These are phyloP conservation scores for Digitaria exilis DNA, from an alignment of 202 grass and related monocot genomes.

Conservation along the genomic window DNA sequence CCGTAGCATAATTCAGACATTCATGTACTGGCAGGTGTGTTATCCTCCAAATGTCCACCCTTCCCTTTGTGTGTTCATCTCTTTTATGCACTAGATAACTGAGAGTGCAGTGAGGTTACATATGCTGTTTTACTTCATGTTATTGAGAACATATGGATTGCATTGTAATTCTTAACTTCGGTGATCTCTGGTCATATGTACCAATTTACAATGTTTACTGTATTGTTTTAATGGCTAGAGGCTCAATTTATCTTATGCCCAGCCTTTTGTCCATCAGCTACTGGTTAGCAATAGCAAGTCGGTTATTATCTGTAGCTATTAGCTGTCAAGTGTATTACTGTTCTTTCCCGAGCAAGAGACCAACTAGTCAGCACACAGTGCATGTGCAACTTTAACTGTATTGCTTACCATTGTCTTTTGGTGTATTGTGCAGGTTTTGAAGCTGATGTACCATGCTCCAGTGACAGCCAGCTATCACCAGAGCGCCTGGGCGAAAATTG, in stretches of 20 bases:
- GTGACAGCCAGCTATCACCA: slow-evolving; percentile 69
- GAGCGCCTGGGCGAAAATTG: slow-evolving; percentile 66
- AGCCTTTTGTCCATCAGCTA: neutral
- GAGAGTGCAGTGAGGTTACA: neutral
- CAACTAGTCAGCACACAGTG: neutral
- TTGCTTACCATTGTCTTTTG: neutral
- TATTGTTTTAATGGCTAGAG: neutral
- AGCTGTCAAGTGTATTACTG: neutral
- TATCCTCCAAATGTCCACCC: neutral
- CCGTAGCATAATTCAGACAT: slow-evolving; percentile 80
- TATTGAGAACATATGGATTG: no score
- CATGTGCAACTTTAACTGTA: neutral
- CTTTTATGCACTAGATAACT: slow-evolving; percentile 1
- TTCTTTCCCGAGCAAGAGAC: neutral
- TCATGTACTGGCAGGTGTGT: slow-evolving; percentile 95
- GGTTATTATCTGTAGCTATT: neutral
- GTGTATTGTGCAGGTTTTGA: slow-evolving; percentile 64
- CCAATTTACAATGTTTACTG: neutral
- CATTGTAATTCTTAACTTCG: neutral
- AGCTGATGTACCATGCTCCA: slow-evolving; percentile 82
- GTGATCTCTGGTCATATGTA: neutral
- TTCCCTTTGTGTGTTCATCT: neutral
- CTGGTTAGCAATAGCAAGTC: neutral
- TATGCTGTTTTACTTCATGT: neutral
- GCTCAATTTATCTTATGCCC: neutral